Percentiles rank a stretch among this genome's conserved stretches.
Evolutionary conservation across 306 rosid species (phyloP).

Genomic region (Malus sylvestris): DNA sequence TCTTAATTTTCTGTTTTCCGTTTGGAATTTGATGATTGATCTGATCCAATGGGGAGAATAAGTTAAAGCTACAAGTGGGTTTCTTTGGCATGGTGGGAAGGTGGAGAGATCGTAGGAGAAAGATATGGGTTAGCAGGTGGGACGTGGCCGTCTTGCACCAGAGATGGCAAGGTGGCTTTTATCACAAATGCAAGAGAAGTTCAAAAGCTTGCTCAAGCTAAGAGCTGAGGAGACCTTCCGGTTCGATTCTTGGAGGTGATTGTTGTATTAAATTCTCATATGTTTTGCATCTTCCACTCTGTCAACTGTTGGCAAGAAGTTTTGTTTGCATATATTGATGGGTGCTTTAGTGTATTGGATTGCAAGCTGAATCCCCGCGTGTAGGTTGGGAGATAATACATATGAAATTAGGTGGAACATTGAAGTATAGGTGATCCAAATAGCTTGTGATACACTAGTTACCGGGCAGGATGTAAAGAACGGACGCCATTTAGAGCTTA

Average conservation of each 20-base stretch:
- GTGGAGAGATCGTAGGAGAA: conserved; percentile 53
- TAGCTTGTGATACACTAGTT: no score
- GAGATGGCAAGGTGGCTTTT: conserved; percentile 56
- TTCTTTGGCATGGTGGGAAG: conserved; percentile 62
- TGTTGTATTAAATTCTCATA: background rate
- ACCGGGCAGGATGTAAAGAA: no score
- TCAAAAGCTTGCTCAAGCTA: conserved; percentile 29
- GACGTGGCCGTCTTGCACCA: conserved; percentile 63
- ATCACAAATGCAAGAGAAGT: conserved; percentile 71
- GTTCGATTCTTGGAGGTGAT: conserved; percentile 58
- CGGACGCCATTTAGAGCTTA: no score
- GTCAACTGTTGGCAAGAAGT: background rate
- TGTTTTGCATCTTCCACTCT: background rate
- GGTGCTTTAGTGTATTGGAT: no score
- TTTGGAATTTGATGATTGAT: background rate
- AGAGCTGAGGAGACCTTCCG: conserved; percentile 66
- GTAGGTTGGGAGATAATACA: background rate
- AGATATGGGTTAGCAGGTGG: conserved; percentile 59
- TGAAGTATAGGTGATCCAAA: background rate
- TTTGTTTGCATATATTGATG: background rate
- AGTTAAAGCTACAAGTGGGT: background rate
- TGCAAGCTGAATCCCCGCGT: no score
- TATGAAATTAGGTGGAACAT: background rate
- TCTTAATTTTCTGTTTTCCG: background rate
- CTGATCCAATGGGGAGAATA: background rate